Percentiles rank a stretch among this genome's conserved stretches.
Evolutionary conservation across 2,329 filamentous ascomycete species (phyloP).

Genomic region (Huntiella moniliformis): DNA sequence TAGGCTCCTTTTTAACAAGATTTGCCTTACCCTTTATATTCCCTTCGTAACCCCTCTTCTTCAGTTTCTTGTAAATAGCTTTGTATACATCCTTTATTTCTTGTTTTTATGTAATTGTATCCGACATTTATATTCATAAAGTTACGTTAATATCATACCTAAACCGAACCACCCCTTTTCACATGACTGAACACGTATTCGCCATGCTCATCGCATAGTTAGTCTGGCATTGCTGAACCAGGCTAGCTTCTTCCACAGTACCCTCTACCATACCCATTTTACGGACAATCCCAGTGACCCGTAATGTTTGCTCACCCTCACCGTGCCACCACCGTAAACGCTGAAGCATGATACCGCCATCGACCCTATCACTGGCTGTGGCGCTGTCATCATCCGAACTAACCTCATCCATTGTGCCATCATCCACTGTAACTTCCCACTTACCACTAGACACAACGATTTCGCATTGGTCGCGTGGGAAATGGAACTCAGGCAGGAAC

Average conservation of each 20-base stretch:
- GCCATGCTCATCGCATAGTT: constrained; percentile 25
- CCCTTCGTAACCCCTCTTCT: neutral
- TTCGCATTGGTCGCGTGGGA: constrained; percentile 51
- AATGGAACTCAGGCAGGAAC: constrained; percentile 83
- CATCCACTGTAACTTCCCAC: constrained; percentile 66
- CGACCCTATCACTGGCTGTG: neutral
- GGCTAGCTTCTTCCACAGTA: constrained; percentile 51
- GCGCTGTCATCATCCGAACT: neutral
- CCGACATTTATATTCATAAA: neutral
- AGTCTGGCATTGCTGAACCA: constrained; percentile 49
- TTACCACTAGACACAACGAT: constrained; percentile 71
- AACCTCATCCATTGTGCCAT: constrained; percentile 18
- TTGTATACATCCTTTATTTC: constrained; percentile 9
- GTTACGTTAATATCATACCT: neutral
- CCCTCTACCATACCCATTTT: constrained; percentile 29
- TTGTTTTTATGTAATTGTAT: neutral
- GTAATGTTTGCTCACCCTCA: constrained; percentile 64
- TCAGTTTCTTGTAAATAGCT: constrained; percentile 8
- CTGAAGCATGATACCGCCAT: constrained; percentile 49
- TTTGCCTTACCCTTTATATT: too few species aligned
- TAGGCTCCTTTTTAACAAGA: too few species aligned
- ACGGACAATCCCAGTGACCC: constrained; percentile 53
- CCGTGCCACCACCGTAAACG: constrained; percentile 83
- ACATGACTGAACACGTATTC: constrained; percentile 36
- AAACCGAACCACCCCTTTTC: neutral